A percentile compares a stretch with the other conserved stretches of the same genome.
phyloP scores from a whole-genome alignment of 176 grass and related monocot genomes.

The Musa beccarii region DNA sequence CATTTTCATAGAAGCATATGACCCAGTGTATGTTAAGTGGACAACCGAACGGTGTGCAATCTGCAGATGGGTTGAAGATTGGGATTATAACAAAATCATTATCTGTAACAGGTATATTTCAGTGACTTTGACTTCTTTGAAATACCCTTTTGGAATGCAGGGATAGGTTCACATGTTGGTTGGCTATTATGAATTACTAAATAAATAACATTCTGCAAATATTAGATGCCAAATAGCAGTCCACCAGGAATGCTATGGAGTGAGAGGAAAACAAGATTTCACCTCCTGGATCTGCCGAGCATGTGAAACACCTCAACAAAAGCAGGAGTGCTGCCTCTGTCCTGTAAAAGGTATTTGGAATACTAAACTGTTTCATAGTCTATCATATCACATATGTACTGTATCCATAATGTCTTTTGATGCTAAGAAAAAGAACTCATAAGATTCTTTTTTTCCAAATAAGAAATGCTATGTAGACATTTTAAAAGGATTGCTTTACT shows the following conservation, averaged over 20 bases:
- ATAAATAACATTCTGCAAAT: constrained; percentile 21
- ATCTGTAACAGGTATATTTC: constrained; percentile 70
- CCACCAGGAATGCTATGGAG: constrained; percentile 98
- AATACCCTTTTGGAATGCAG: neutral
- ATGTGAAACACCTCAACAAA: constrained; percentile 76
- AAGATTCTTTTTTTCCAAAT: neutral
- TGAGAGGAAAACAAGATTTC: constrained; percentile 76
- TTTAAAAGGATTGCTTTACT: neutral
- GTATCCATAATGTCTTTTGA: neutral
- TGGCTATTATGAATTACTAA: neutral
- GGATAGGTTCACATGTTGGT: neutral
- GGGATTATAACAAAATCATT: constrained; percentile 99
- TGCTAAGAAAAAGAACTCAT: neutral
- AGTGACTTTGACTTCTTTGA: constrained; percentile 5
- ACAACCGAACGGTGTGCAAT: constrained; percentile 97
- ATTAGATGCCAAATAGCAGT: constrained; percentile 95
- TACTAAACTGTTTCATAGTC: neutral
- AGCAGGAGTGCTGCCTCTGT: constrained; percentile 86
- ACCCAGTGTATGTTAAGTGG: constrained; percentile 79
- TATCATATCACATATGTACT: neutral
- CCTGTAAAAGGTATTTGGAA: constrained; percentile 68
- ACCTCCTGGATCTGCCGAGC: constrained; percentile 92
- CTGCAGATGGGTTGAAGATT: constrained; percentile 99
- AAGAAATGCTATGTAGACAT: neutral
- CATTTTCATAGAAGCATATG: constrained; percentile 69